Conservation (phyloP, 768 basidiomycete species). For the Hemileccinum impolitum region DNA sequence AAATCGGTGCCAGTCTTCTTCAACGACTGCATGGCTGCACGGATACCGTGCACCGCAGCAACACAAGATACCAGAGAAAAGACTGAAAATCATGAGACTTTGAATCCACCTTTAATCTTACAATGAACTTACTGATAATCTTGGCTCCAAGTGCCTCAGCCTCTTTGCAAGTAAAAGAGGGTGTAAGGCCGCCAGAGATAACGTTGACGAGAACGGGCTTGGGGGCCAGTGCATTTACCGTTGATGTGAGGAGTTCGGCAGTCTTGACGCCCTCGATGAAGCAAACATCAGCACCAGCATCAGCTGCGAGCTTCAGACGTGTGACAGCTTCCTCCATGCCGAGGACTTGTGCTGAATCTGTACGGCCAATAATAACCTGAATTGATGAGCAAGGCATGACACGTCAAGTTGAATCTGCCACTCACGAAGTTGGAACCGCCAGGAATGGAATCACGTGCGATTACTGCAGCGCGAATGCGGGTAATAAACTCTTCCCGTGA, state of each 20-base stretch:
- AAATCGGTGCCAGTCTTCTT: constrained; percentile 81
- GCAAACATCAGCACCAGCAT: constrained; percentile 74
- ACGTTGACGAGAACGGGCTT: constrained; percentile 80
- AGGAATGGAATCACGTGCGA: constrained; percentile 72
- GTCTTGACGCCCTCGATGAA: constrained; percentile 80
- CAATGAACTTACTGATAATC: constrained; percentile 61
- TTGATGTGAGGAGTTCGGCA: constrained; percentile 57
- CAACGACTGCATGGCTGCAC: constrained; percentile 70
- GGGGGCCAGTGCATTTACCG: constrained; percentile 65
- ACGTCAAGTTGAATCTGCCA: background rate
- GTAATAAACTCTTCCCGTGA: constrained; percentile 73
- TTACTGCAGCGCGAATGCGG: constrained; percentile 73
- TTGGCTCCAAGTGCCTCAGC: constrained; percentile 71
- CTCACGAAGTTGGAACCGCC: constrained; percentile 71
- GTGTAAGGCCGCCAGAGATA: constrained; percentile 74
- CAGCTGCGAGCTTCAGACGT: constrained; percentile 66
- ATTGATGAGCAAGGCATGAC: background rate
- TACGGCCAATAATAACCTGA: constrained; percentile 70
- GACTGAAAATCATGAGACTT: constrained; percentile 37
- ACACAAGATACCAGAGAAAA: constrained; percentile 77
- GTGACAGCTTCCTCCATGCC: constrained; percentile 75
- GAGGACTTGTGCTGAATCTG: constrained; percentile 73
- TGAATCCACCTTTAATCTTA: background rate
- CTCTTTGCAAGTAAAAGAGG: constrained; percentile 66
- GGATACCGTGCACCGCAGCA: constrained; percentile 72